Conservation (phyloP, 345 rosid genomes). For the Combretum micranthum region DNA sequence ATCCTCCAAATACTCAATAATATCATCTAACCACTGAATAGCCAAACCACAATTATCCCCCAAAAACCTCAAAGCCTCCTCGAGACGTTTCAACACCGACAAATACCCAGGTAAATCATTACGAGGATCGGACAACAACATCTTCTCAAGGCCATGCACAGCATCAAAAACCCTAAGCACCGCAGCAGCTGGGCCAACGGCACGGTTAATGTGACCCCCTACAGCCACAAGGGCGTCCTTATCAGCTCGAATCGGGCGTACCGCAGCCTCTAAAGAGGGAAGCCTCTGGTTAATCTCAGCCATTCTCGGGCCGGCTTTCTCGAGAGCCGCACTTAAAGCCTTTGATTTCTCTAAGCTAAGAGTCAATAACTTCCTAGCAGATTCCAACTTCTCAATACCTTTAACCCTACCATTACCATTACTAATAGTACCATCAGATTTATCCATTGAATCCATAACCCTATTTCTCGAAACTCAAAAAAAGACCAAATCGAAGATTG, state of each 20-base stretch:
- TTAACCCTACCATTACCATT: slow-evolving; percentile 9
- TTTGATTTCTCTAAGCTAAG: slow-evolving; percentile 77
- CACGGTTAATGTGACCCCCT: slow-evolving; percentile 94
- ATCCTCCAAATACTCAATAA: slow-evolving; percentile 91
- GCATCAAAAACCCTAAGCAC: slow-evolving; percentile 99
- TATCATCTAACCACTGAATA: slow-evolving; percentile 97
- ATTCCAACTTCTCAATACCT: slow-evolving; percentile 42
- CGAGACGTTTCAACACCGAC: slow-evolving; percentile 77
- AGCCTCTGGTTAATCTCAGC: slow-evolving; percentile 71
- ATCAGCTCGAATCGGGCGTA: slow-evolving; percentile 89
- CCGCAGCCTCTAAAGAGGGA: slow-evolving; percentile 72
- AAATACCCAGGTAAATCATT: slow-evolving; percentile 76
- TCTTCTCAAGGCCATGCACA: slow-evolving; percentile 90
- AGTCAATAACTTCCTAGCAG: slow-evolving; percentile 65
- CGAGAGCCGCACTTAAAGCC: slow-evolving; percentile 47
- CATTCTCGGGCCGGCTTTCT: slow-evolving; percentile 64
- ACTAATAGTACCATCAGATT: slow-evolving; percentile 10
- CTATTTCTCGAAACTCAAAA: slow-evolving; percentile 14
- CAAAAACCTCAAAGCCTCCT: slow-evolving; percentile 85
- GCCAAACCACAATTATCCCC: slow-evolving; percentile 96
- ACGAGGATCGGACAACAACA: slow-evolving; percentile 75
- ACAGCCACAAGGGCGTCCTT: slow-evolving; percentile 77
- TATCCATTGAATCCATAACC: slow-evolving; percentile 37
- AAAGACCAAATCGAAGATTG: slow-evolving; percentile 1
- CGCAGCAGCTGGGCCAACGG: slow-evolving; percentile 97